Conservation (phyloP, 1,139 yeast genomes). For the Pneumocystis murina region DNA sequence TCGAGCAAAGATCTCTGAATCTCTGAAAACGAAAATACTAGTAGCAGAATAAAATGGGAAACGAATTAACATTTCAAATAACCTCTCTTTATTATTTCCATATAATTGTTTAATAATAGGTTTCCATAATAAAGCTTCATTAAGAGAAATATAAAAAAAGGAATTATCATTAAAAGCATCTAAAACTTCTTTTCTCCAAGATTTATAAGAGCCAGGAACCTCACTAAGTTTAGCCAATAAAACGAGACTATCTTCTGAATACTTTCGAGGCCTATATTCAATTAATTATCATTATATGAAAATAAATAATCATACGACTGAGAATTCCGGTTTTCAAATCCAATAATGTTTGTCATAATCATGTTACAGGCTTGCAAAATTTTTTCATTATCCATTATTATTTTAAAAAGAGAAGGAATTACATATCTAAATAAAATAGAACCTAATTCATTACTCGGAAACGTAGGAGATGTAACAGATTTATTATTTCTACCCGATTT, state of each 20-base stretch:
- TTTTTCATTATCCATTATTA: background rate
- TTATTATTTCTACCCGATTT: background rate
- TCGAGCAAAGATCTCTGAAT: constrained; percentile 45
- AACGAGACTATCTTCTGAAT: background rate
- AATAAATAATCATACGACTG: background rate
- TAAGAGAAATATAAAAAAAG: constrained; percentile 29
- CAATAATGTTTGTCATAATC: background rate
- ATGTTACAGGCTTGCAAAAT: background rate
- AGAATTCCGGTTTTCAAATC: background rate
- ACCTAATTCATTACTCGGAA: background rate
- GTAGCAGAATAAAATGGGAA: constrained; percentile 39
- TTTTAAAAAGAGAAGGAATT: background rate
- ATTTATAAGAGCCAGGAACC: constrained; percentile 20
- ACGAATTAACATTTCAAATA: constrained; percentile 39
- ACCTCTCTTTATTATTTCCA: constrained; percentile 40
- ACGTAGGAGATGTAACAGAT: background rate
- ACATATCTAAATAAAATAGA: background rate
- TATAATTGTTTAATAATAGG: constrained; percentile 43
- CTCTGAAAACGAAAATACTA: constrained; percentile 60
- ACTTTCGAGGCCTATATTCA: background rate
- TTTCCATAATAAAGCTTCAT: constrained; percentile 34
- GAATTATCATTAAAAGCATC: constrained; percentile 27
- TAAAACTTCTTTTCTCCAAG: constrained; percentile 27
- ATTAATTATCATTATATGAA: background rate
- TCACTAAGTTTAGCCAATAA: constrained; percentile 5